Percentiles rank a stretch among this genome's conserved stretches.
Evolutionary conservation across 73 alveolate genomes (phyloP).

Genomic region (Paramecium sonneborni): DNA sequence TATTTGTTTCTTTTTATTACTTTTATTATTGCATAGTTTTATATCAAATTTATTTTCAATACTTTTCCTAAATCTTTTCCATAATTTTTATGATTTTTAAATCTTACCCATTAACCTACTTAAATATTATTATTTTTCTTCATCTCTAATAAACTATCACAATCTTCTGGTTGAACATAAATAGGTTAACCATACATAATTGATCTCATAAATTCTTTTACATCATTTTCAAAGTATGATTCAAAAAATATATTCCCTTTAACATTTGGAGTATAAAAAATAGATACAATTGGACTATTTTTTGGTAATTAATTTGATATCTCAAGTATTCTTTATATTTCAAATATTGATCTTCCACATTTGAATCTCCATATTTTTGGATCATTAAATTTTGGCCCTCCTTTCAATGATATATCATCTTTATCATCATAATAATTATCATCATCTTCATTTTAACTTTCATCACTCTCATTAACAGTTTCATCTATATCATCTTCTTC

Average conservation of each 20-base stretch:
- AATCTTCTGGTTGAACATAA: not conserved
- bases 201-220: not conserved
- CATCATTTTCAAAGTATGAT: not conserved
- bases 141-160: not conserved
- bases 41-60: not conserved
- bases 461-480: not conserved
- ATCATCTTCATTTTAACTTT: not conserved
- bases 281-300: not conserved
- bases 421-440: not conserved
- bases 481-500: not conserved
- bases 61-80: constrained; percentile 28
- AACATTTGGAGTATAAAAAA: constrained; percentile 2
- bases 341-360: not conserved
- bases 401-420: not conserved
- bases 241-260: constrained; percentile 25
- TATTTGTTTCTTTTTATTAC: not conserved
- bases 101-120: constrained; percentile 52
- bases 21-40: not conserved
- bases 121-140: not conserved
- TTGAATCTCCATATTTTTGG: constrained; percentile 24
- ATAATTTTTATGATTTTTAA: constrained; percentile 33
- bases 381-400: not conserved
- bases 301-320: not conserved
- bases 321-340: not conserved
- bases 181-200: not conserved